Evolutionary conservation across 192 early-diverging fungal genomes (phyloP).

Genomic region (Coemansia sp.): DNA sequence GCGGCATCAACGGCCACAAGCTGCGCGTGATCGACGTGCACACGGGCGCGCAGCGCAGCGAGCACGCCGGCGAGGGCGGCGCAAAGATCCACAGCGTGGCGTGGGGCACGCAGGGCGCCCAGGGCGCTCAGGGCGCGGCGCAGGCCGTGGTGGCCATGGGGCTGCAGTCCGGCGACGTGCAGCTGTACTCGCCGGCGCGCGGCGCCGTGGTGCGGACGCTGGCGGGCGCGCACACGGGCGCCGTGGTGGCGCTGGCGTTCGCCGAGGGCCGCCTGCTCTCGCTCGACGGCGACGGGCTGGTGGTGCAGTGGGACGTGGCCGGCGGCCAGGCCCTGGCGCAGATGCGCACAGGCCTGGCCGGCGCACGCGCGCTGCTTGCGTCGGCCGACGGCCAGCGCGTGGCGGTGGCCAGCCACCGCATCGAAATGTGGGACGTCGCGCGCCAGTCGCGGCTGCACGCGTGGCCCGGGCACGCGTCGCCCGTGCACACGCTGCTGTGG

Average conservation of each 20-base stretch:
- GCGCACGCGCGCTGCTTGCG: constrained; percentile 18
- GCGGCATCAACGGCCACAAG: constrained; percentile 21
- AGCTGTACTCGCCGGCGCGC: constrained; percentile 48
- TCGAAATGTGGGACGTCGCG: constrained; percentile 38
- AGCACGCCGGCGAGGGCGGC: constrained; percentile 12
- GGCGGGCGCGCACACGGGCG: constrained; percentile 6
- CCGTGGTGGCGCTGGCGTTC: not conserved
- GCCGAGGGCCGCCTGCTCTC: constrained; percentile 10
- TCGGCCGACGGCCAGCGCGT: constrained; percentile 19
- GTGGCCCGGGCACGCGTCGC: constrained; percentile 32
- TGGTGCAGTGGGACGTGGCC: constrained; percentile 31
- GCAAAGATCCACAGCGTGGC: constrained; percentile 10
- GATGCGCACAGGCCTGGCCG: constrained; percentile 19
- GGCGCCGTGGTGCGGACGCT: constrained; percentile 20
- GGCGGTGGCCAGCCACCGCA: constrained; percentile 37
- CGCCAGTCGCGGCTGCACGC: not conserved
- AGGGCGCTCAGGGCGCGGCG: not conserved
- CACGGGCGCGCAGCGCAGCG: constrained; percentile 37
- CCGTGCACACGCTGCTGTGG: constrained; percentile 34
- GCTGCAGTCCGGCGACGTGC: constrained; percentile 18
- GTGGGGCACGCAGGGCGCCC: constrained; percentile 8
- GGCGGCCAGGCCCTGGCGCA: not conserved
- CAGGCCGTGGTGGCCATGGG: constrained; percentile 22
- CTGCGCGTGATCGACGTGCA: constrained; percentile 45
- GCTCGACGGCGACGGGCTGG: constrained; percentile 15